These are phyloP conservation scores for Ceratocystis variospora DNA, from an alignment of 2,329 filamentous ascomycete genomes.

Conservation along the genomic window DNA sequence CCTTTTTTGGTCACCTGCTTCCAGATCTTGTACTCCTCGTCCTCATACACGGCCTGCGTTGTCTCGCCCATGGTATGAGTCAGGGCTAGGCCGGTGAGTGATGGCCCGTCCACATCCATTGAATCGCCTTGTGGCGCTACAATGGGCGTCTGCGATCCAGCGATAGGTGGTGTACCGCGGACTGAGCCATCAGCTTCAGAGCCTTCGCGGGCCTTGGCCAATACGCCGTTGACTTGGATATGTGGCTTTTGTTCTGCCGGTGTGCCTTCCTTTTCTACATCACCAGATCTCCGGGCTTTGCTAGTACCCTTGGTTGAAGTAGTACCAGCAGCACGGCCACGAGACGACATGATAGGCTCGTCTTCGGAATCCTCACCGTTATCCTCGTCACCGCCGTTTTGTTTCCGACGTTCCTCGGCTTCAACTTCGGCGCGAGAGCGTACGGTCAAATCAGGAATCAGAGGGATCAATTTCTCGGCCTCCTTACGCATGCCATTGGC, in stretches of 20 bases:
- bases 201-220: conserved; percentile 51
- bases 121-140: conserved; percentile 65
- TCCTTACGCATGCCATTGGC: conserved; percentile 94
- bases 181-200: conserved; percentile 84
- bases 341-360: conserved; percentile 94
- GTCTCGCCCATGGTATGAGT: conserved; percentile 51
- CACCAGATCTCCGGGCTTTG: conserved; percentile 58
- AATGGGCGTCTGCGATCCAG: conserved; percentile 63
- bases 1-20: conserved; percentile 98
- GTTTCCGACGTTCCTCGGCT: conserved; percentile 69
- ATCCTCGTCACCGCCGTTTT: conserved; percentile 72
- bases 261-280: conserved; percentile 55
- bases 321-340: conserved; percentile 67
- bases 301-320: conserved; percentile 51
- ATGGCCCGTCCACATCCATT: conserved; percentile 75
- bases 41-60: conserved; percentile 65
- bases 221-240: conserved; percentile 50
- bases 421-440: conserved; percentile 89
- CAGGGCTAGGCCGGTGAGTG: conserved; percentile 50
- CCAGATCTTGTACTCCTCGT: conserved; percentile 96
- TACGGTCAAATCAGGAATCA: conserved; percentile 87
- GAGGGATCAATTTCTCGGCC: conserved; percentile 85
- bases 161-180: conserved; percentile 52
- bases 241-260: conserved; percentile 64
- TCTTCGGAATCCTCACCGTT: conserved; percentile 86